Base-by-base conservation (phyloP, 768 basidiomycete genomes). In the Sistotremastrum niveocremeum region DNA sequence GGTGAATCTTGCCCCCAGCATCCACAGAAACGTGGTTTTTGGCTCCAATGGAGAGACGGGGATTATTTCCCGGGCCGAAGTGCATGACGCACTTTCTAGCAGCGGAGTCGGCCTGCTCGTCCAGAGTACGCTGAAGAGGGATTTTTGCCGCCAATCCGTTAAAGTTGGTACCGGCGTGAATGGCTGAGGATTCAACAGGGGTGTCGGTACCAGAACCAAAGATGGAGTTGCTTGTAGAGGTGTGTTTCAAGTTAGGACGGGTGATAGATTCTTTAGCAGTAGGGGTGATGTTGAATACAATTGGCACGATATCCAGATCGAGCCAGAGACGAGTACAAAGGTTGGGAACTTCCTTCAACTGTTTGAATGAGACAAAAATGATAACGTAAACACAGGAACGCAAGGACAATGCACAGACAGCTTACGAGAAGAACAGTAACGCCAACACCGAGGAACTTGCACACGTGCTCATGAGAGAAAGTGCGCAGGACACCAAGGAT, bases 1-100 rank as follows among this genome's bases (percentile, higher is more conserved):
- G 72, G 58, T 85, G 83, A 50, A 93, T 86, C 62, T 84, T 83
- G 6, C 86, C 87, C 37, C 69, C 85, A 34, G 84, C 79, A 57
- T 93, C 90, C 42, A 93, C 90, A 44, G 79, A 74, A 53, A 93
- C 90, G 55, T 85, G 82, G 61, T 93, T 88, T 52, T 84, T 79
- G 40, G 82, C 72, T 4, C 81, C 86, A 57, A 89, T 88, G 58
- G 66, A 75, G 30, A 89, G 71, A 53, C 86, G 80, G 28, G 86
- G 86, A 62, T 85, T 87, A 65, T 88, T 87, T 54, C 71, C 71
- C 12, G 85, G 84, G 12, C 84, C 84, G 54, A 76, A 86, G 62
- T 81, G 76, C 82, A 87, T 81, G 59, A 88, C 62, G 55, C 77
- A 79, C 60, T 89, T 89, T 58, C 86, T 81, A 34, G 80, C 86